Percentiles rank a stretch among this genome's conserved stretches.
phyloP scores from a whole-genome alignment of 2,329 filamentous ascomycete genomes.

The Fusarium incarnatum region DNA sequence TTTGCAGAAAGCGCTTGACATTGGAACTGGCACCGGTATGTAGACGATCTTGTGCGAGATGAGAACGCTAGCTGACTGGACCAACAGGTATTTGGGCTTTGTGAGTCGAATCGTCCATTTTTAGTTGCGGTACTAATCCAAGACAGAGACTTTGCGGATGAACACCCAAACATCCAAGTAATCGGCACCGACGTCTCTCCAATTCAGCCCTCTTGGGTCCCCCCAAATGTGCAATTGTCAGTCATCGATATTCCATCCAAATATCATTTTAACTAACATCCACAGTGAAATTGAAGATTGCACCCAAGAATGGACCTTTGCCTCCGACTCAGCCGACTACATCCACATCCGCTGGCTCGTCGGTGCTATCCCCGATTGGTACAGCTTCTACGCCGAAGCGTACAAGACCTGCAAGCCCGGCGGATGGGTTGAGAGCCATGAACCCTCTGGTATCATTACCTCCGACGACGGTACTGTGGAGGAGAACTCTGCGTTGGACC shows the following conservation, averaged over 20 bases:
- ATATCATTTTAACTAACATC: rapidly evolving
- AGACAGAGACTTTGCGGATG: slow-evolving; percentile 8
- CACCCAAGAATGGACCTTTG: slow-evolving; percentile 23
- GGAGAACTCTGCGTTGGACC: slow-evolving; percentile 11
- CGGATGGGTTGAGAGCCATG: slow-evolving; percentile 13
- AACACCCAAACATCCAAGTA: slow-evolving; percentile 7
- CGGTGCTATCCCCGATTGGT: slow-evolving; percentile 13
- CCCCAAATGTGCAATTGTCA: slow-evolving; percentile 14
- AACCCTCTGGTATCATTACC: slow-evolving; percentile 7
- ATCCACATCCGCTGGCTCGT: slow-evolving; percentile 20
- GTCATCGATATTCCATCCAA: rapidly evolving
- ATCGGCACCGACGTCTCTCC: slow-evolving; percentile 19
- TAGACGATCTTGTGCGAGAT: not conserved
- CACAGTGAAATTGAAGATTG: slow-evolving; percentile 17
- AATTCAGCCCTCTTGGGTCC: slow-evolving; percentile 12
- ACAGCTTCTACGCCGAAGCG: slow-evolving; percentile 7
- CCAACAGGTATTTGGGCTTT: slow-evolving; percentile 13
- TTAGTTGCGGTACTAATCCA: not conserved
- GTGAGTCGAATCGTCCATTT: not conserved
- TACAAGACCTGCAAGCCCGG: slow-evolving; percentile 19
- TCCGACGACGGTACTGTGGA: slow-evolving; percentile 13
- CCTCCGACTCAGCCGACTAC: slow-evolving; percentile 12
- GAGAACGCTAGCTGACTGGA: not conserved
- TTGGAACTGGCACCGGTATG: slow-evolving; percentile 18
- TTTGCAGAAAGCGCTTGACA: slow-evolving; percentile 7